These are phyloP conservation scores for Fomitopsis pulvina DNA, from an alignment of 768 basidiomycete genomes.

Conservation along the genomic window DNA sequence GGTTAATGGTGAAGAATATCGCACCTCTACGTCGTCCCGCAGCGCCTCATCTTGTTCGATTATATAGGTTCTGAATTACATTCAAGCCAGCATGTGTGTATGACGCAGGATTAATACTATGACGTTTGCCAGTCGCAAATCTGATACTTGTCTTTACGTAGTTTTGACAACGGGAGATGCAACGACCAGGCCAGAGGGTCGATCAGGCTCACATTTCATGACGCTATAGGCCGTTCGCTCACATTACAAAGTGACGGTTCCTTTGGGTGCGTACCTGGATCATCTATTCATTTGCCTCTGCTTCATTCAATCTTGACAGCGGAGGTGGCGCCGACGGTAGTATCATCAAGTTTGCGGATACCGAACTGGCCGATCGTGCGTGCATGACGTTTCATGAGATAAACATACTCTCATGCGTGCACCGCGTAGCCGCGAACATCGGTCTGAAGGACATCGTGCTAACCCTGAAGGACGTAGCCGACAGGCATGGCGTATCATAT, in stretches of 20 bases:
- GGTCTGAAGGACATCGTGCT: slow-evolving; percentile 14
- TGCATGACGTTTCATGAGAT: neutral
- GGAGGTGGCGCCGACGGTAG: slow-evolving; percentile 17
- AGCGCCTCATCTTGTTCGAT: too few relatives aligned
- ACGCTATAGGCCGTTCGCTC: slow-evolving; percentile 19
- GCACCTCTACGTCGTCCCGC: too few relatives aligned
- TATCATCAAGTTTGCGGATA: slow-evolving; percentile 13
- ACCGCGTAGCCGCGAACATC: slow-evolving; percentile 8
- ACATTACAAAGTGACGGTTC: slow-evolving; percentile 2
- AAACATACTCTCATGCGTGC: neutral
- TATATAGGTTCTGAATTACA: slow-evolving; percentile 32
- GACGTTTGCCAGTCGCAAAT: too few relatives aligned
- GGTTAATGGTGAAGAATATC: too few relatives aligned
- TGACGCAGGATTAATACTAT: too few relatives aligned
- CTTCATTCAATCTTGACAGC: slow-evolving; percentile 1
- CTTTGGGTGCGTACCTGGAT: slow-evolving; percentile 8
- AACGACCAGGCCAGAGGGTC: slow-evolving; percentile 14
- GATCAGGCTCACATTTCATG: slow-evolving; percentile 18
- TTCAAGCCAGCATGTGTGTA: slow-evolving; percentile 20
- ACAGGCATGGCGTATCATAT: slow-evolving; percentile 10
- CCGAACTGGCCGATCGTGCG: slow-evolving; percentile 10
- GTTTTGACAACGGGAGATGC: slow-evolving; percentile 29
- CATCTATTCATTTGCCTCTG: neutral
- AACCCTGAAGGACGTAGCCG: slow-evolving; percentile 6
- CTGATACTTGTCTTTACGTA: slow-evolving; percentile 3